Evolutionary conservation across 352 stramenopile genomes (phyloP).

Genomic region (Pythium dissotocum): DNA sequence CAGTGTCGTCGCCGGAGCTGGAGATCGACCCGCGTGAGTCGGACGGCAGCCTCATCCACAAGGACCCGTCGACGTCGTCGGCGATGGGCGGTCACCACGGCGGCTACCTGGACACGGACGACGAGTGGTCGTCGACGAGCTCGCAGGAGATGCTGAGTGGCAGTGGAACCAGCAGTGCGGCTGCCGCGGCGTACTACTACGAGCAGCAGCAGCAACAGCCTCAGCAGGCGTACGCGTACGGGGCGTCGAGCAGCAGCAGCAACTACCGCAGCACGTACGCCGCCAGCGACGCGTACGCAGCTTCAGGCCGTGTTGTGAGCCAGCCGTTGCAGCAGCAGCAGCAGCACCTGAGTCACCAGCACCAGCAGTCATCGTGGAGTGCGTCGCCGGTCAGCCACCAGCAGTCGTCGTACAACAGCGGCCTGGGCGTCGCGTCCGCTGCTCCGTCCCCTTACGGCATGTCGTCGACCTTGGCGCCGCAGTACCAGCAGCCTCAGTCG

Average conservation of each 20-base stretch:
- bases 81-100: background rate
- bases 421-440: background rate
- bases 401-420: slow-evolving; percentile 7
- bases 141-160: slow-evolving; percentile 24
- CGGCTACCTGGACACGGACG: slow-evolving; percentile 25
- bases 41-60: slow-evolving; percentile 7
- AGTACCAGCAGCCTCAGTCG: slow-evolving; percentile 3
- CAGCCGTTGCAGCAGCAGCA: slow-evolving; percentile 5
- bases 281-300: slow-evolving; percentile 13
- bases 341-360: slow-evolving; percentile 3
- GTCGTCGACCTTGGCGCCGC: slow-evolving; percentile 5
- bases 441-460: slow-evolving; percentile 17
- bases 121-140: slow-evolving; percentile 28
- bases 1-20: background rate
- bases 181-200: slow-evolving; percentile 18
- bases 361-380: slow-evolving; percentile 15
- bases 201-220: slow-evolving; percentile 16
- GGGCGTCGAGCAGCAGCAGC: background rate
- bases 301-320: background rate
- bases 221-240: slow-evolving; percentile 9
- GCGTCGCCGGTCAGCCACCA: background rate
- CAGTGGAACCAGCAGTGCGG: slow-evolving; percentile 12
- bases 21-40: slow-evolving; percentile 5
- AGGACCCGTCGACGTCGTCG: slow-evolving; percentile 6
- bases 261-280: slow-evolving; percentile 15